Base-by-base conservation (phyloP, 75 land plant species). In the Pinus tabuliformis region DNA sequence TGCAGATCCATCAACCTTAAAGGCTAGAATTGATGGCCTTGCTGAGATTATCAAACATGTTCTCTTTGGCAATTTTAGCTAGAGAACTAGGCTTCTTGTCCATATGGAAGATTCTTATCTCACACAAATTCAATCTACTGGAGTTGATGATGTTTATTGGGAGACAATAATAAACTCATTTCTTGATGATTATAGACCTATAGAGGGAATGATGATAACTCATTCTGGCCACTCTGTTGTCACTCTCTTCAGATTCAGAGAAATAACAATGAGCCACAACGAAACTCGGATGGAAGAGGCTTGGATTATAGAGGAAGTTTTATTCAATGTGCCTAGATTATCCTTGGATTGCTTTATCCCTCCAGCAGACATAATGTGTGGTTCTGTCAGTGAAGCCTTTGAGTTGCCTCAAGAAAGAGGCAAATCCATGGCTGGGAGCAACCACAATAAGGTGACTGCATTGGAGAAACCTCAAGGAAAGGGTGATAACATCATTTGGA, bases 41-140 rank as follows among this genome's bases (percentile, higher is more conserved):
- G 85, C 79, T 21, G 92, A 92, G 81, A 88, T 92, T 76, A 88
- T 90, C 75, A 87, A 81, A 76, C 95, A 92, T 84, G 89, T 86
- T 14, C 56, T 90, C 0, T 88, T 90, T 86, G 95, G 95, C 4
- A 90, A 92, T 76, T 92, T 92, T 80, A 92, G 95, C 91, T 91
- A 92, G 66, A 75, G 91, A 18, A 87, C 92, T 0, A 92, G 95
- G 33, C 85, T 92, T 20, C 77, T 92, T 57, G 60, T 90, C 16
- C 88, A 88, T 76, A 78, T 92, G 56, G 95, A 92, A 73, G 95
- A 92, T 79, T 80, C 95, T 7, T 81, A 89, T 73, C 83, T 92
- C 59, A 81, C 88, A 2, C 59, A 84, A 22, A 83, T 92, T 75
- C 80, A 77, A 63, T 77, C 81, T 5, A 13, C 73, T 58, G n/a